A percentile compares a stretch with the other conserved stretches of the same genome.
These are phyloP conservation scores for Scheffersomyces stipitis DNA, from an alignment of 805 yeast species.

Conservation along the genomic window DNA sequence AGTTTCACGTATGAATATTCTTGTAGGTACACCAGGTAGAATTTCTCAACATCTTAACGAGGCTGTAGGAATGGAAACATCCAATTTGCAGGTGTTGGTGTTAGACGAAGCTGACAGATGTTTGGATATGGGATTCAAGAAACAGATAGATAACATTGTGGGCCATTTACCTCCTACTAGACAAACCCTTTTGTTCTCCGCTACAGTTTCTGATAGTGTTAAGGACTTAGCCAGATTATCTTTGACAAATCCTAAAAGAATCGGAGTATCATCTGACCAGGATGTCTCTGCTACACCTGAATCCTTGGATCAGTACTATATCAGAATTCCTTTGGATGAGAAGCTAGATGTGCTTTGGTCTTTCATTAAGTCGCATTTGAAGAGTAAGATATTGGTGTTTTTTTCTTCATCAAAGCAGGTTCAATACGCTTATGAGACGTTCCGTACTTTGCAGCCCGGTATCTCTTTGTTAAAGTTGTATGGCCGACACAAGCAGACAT, in stretches of 20 bases:
- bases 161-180: slow-evolving; percentile 75
- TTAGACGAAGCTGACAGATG: slow-evolving; percentile 93
- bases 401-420: slow-evolving; percentile 89
- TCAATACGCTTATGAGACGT: slow-evolving; percentile 83
- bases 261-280: slow-evolving; percentile 38
- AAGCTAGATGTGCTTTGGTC: slow-evolving; percentile 86
- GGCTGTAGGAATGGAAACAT: slow-evolving; percentile 72
- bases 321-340: slow-evolving; percentile 68
- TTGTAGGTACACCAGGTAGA: slow-evolving; percentile 92
- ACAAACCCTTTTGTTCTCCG: slow-evolving; percentile 83
- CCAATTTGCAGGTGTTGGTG: slow-evolving; percentile 74
- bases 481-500: slow-evolving; percentile 89
- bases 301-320: slow-evolving; percentile 78
- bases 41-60: slow-evolving; percentile 89
- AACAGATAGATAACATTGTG: slow-evolving; percentile 76
- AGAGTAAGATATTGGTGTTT: slow-evolving; percentile 77
- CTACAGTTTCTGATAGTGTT: slow-evolving; percentile 84
- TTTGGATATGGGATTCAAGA: slow-evolving; percentile 89
- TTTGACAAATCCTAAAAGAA: slow-evolving; percentile 55
- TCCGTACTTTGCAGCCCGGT: slow-evolving; percentile 88
- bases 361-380: slow-evolving; percentile 79
- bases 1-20: slow-evolving; percentile 72
- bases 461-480: slow-evolving; percentile 81
- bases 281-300: slow-evolving; percentile 77
- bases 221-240: slow-evolving; percentile 81